phyloP scores from a whole-genome alignment of 306 rosid species.

The Lathyrus aphaca region DNA sequence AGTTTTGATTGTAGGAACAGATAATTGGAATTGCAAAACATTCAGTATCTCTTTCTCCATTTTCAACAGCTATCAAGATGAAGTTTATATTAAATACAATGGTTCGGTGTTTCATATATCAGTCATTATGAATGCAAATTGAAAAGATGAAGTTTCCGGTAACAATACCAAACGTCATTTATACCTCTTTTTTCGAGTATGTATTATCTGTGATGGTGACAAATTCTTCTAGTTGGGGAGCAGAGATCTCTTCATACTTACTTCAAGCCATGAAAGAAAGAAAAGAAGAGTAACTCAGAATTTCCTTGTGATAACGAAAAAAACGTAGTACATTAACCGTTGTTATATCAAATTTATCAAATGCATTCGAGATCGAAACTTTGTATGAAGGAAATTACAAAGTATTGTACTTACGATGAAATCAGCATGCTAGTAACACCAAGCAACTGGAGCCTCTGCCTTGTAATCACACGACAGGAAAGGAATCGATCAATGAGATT shows the following conservation, averaged over 20 bases:
- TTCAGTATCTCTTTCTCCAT: conserved; percentile 80
- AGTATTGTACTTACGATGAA: conserved; percentile 77
- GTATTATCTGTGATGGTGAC: conserved; percentile 86
- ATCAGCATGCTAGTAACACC: conserved; percentile 90
- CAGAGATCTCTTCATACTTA: conserved; percentile 86
- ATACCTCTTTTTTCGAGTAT: conserved; percentile 77
- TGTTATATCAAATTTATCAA: not conserved
- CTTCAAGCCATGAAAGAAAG: conserved; percentile 53
- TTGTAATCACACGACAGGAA: conserved; percentile 57
- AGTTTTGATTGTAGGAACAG: conserved; percentile 83
- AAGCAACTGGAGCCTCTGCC: conserved; percentile 77
- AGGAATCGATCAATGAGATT: conserved; percentile 90
- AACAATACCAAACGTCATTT: conserved; percentile 29
- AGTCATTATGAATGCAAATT: conserved; percentile 18
- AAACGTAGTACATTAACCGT: not conserved
- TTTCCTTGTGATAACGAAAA: conserved; percentile 16
- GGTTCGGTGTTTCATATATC: conserved; percentile 22
- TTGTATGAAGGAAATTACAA: not conserved
- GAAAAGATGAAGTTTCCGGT: conserved; percentile 14
- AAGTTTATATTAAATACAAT: no score
- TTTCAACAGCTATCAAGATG: conserved; percentile 65
- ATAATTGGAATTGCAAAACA: conserved; percentile 67
- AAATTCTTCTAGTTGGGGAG: conserved; percentile 82
- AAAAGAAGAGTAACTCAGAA: conserved; percentile 40
- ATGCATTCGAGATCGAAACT: conserved; percentile 6